Conservation (phyloP, 495 filamentous ascomycete species). For the Umbilicaria muhlenbergii region DNA sequence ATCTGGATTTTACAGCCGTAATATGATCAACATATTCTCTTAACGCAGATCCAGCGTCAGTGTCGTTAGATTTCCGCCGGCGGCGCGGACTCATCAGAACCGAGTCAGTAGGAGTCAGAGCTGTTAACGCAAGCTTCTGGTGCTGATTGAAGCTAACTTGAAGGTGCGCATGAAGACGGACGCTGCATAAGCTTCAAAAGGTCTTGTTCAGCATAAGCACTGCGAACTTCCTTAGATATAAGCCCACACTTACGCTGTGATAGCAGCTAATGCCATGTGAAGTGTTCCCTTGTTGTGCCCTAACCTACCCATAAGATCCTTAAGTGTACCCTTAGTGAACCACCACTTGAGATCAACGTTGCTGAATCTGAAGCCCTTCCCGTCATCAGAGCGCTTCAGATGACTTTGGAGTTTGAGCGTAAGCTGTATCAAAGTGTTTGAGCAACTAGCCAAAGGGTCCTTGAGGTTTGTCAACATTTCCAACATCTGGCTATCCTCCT, state of each 20-base stretch:
- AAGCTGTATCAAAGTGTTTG: background rate
- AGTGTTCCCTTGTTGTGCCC: constrained; percentile 4
- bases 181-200: constrained; percentile 1
- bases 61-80: background rate
- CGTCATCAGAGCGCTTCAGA: constrained; percentile 1
- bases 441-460: constrained; percentile 2
- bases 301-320: background rate
- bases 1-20: no score
- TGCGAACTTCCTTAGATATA: background rate
- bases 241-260: constrained; percentile 2
- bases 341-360: constrained; percentile 4
- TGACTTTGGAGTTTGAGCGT: constrained; percentile 2
- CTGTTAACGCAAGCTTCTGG: no score
- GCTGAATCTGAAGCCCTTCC: background rate
- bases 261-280: background rate
- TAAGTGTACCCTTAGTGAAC: constrained; percentile 2
- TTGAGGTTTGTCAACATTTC: constrained; percentile 1
- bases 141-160: background rate
- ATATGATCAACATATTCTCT: background rate
- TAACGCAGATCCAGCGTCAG: constrained; percentile 1
- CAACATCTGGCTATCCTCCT: background rate
- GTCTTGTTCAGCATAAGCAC: background rate
- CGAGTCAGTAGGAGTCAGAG: no score
- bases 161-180: background rate
- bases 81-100: no score